Conservation (phyloP, 129 eudicot genomes). For the Scalesia atractyloides region DNA sequence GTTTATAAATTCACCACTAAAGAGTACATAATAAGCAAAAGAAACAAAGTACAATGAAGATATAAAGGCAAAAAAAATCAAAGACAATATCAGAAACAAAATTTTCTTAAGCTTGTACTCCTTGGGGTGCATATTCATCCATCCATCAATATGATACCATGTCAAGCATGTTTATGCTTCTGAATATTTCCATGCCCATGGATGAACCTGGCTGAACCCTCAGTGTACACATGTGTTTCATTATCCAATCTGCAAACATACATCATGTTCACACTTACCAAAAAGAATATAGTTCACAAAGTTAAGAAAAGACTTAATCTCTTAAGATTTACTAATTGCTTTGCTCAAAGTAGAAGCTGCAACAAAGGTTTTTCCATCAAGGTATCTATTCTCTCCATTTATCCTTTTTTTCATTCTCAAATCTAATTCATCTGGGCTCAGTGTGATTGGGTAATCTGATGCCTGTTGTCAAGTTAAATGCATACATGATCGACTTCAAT, state of each 20-base stretch:
- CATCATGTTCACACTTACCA: neutral
- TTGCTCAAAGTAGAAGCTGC: slow-evolving; percentile 82
- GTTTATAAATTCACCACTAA: slow-evolving; percentile 18
- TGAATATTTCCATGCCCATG: slow-evolving; percentile 67
- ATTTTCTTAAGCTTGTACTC: slow-evolving; percentile 26
- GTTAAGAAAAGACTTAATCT: neutral
- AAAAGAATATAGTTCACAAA: neutral
- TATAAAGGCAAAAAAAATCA: slow-evolving; percentile 16
- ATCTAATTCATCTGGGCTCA: slow-evolving; percentile 73
- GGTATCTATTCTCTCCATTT: slow-evolving; percentile 68
- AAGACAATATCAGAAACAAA: slow-evolving; percentile 20
- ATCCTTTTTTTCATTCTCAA: slow-evolving; percentile 81
- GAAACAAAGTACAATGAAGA: slow-evolving; percentile 28
- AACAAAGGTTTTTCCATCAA: slow-evolving; percentile 80
- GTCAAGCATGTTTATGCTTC: slow-evolving; percentile 28
- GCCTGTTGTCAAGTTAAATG: slow-evolving; percentile 50
- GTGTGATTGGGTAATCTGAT: slow-evolving; percentile 67
- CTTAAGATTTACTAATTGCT: slow-evolving; percentile 87
- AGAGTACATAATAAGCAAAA: slow-evolving; percentile 29
- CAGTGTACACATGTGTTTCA: slow-evolving; percentile 86
- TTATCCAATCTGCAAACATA: slow-evolving; percentile 54
- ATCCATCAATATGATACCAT: neutral
- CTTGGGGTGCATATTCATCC: neutral
- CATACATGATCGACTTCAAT: neutral
- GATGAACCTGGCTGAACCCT: slow-evolving; percentile 73